Evolutionary conservation across 2,329 filamentous ascomycete species (phyloP).

Genomic region (Fusarium illudens): DNA sequence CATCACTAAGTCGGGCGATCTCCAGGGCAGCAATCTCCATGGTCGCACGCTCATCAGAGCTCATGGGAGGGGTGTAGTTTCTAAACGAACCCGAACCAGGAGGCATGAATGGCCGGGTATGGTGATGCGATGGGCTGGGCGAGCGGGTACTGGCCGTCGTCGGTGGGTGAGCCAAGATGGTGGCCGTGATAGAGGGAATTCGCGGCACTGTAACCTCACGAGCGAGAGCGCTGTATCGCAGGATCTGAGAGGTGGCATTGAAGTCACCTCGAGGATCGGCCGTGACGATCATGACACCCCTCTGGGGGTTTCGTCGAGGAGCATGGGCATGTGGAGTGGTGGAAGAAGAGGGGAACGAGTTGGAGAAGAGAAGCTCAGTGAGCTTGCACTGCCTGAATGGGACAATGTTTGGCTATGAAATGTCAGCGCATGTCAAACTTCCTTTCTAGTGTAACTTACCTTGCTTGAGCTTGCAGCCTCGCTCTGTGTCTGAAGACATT

Average conservation of each 20-base stretch:
- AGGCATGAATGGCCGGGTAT: conserved; percentile 52
- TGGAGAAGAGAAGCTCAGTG: conserved; percentile 86
- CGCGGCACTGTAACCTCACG: conserved; percentile 92
- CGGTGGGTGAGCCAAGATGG: conserved; percentile 61
- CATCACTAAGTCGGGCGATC: conserved; percentile 75
- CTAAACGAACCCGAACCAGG: conserved; percentile 49
- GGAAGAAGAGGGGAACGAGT: conserved; percentile 76
- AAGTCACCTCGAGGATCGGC: conserved; percentile 93
- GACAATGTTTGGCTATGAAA: conserved; percentile 71
- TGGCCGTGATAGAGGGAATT: conserved; percentile 81
- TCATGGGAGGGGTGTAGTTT: conserved; percentile 51
- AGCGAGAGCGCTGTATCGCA: conserved; percentile 92
- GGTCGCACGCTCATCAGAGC: conserved; percentile 68
- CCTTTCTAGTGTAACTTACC: conserved; percentile 55
- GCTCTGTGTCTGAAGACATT: conserved; percentile 95
- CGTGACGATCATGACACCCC: conserved; percentile 94
- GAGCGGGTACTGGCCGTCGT: conserved; percentile 37
- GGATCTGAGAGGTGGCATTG: conserved; percentile 95
- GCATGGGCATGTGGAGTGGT: conserved; percentile 48
- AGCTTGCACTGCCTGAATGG: conserved; percentile 86
- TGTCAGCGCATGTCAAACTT: conserved; percentile 11
- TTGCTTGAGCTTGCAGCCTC: conserved; percentile 78
- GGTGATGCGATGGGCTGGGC: conserved; percentile 47
- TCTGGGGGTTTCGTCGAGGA: conserved; percentile 75
- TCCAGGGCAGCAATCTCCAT: conserved; percentile 85